Evolutionary conservation across 352 stramenopile genomes (phyloP).

Genomic region (Pythium dissimile): DNA sequence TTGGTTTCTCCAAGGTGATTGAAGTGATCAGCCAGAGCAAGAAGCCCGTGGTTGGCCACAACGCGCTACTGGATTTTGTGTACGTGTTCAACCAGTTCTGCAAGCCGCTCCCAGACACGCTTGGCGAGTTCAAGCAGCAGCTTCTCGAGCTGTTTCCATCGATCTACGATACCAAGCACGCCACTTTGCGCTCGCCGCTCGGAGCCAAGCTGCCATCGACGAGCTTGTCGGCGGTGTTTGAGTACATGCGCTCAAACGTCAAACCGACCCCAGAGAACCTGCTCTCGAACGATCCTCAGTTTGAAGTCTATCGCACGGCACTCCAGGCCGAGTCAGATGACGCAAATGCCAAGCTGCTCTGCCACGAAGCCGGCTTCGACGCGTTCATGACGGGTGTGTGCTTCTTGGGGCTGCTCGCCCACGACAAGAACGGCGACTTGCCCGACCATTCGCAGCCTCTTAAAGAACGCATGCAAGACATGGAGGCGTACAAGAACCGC

Average conservation of each 20-base stretch:
- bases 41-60: conserved; percentile 77
- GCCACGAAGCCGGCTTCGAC: conserved; percentile 84
- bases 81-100: conserved; percentile 86
- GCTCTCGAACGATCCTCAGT: conserved; percentile 48
- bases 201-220: conserved; percentile 58
- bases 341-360: conserved; percentile 49
- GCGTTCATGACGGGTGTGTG: conserved; percentile 83
- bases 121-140: conserved; percentile 71
- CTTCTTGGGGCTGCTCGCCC: conserved; percentile 63
- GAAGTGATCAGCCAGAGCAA: conserved; percentile 67
- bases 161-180: conserved; percentile 82
- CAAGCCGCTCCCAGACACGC: conserved; percentile 60
- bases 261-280: conserved; percentile 49
- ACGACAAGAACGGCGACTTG: conserved; percentile 51
- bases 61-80: conserved; percentile 81
- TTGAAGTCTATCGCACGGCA: conserved; percentile 59
- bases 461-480: conserved; percentile 35
- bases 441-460: conserved; percentile 26
- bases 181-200: conserved; percentile 51
- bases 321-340: conserved; percentile 49
- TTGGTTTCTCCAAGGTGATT: conserved; percentile 81
- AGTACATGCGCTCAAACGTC: conserved; percentile 72
- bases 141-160: conserved; percentile 64
- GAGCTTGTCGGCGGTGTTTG: conserved; percentile 61
- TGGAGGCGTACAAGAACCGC: conserved; percentile 62